A percentile compares a stretch with the other conserved stretches of the same genome.
These are phyloP conservation scores for Nemania sp. DNA, from an alignment of 2,329 filamentous ascomycete genomes.

Conservation along the genomic window DNA sequence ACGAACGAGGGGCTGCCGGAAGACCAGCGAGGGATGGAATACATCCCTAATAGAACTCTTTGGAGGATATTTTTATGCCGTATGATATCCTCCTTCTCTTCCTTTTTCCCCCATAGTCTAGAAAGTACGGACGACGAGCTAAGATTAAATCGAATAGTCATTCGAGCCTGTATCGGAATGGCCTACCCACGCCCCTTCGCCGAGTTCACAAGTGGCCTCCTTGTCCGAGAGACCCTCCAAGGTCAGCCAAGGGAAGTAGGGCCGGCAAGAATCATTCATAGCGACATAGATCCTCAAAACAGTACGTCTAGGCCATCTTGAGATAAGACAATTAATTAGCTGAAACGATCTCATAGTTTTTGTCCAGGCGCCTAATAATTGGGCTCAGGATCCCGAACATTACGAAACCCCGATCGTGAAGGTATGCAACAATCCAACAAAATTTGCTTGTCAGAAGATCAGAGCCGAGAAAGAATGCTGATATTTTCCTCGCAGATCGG, in stretches of 20 bases:
- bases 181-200: neutral
- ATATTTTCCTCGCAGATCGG: constrained; percentile 15
- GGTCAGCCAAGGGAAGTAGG: accelerated
- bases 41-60: constrained; percentile 17
- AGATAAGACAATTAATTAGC: neutral
- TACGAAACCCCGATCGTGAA: neutral
- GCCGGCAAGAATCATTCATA: constrained; percentile 1
- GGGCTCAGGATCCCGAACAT: neutral
- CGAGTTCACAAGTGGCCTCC: neutral
- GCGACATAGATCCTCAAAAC: constrained; percentile 21
- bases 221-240: neutral
- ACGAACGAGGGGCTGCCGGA: neutral
- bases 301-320: neutral
- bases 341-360: constrained; percentile 12
- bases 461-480: neutral
- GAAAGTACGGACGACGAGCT: neutral
- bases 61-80: constrained; percentile 24
- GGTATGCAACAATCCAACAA: neutral
- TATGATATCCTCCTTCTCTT: constrained; percentile 7
- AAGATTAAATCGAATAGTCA: constrained; percentile 3
- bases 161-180: constrained; percentile 16
- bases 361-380: neutral
- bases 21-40: neutral
- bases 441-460: neutral
- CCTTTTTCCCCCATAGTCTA: neutral